Percentiles rank a stretch among this genome's conserved stretches.
These are phyloP conservation scores for Chrysoporthe cubensis DNA, from an alignment of 2,329 filamentous ascomycete species.

Conservation along the genomic window DNA sequence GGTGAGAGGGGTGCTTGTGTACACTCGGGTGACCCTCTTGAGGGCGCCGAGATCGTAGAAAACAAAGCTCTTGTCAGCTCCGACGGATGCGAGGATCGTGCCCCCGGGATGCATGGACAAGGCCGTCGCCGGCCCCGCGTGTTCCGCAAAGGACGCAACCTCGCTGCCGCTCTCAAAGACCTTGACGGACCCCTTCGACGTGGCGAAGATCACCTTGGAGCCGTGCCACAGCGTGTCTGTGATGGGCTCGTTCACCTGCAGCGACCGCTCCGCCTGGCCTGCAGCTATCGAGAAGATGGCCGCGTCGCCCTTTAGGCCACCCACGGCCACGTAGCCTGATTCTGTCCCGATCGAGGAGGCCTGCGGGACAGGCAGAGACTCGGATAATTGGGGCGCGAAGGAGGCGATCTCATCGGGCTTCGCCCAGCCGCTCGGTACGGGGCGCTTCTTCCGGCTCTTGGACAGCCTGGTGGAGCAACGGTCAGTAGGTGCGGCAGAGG, in stretches of 20 bases:
- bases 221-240: slow-evolving; percentile 69
- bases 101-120: slow-evolving; percentile 83
- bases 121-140: slow-evolving; percentile 79
- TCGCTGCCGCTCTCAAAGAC: slow-evolving; percentile 75
- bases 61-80: slow-evolving; percentile 88
- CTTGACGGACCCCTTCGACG: slow-evolving; percentile 77
- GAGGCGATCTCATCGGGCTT: slow-evolving; percentile 69
- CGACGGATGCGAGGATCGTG: slow-evolving; percentile 82
- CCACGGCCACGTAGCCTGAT: slow-evolving; percentile 71
- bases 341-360: slow-evolving; percentile 54
- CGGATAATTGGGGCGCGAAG: slow-evolving; percentile 50
- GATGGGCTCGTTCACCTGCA: slow-evolving; percentile 70
- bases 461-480: slow-evolving; percentile 66
- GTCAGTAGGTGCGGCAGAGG: slow-evolving; percentile 10
- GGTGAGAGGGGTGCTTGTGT: slow-evolving; percentile 74
- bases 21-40: slow-evolving; percentile 76
- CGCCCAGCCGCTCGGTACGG: slow-evolving; percentile 83
- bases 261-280: slow-evolving; percentile 67
- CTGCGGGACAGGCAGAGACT: slow-evolving; percentile 51
- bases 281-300: slow-evolving; percentile 76
- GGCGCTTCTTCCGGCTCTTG: slow-evolving; percentile 86
- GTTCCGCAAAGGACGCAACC: slow-evolving; percentile 72
- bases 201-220: slow-evolving; percentile 72
- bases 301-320: slow-evolving; percentile 73
- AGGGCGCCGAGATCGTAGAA: slow-evolving; percentile 78